These are phyloP conservation scores for Calamus simplicifolius DNA, from an alignment of 176 grass and related monocot genomes.

Conservation along the genomic window DNA sequence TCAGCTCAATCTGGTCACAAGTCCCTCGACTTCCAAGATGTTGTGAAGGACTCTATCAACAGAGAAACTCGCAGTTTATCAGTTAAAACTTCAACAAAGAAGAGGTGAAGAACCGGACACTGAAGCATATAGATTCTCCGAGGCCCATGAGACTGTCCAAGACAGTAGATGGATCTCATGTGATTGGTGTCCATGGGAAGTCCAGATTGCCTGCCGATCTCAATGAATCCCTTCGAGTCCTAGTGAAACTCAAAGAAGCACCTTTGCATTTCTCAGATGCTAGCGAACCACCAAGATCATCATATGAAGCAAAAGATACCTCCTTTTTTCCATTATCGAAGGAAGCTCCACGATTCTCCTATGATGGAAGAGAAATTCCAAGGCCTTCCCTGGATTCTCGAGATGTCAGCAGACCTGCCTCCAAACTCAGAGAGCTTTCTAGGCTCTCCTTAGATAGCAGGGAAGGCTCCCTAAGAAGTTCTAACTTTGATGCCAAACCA, in stretches of 20 bases:
- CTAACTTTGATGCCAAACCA: constrained; percentile 10
- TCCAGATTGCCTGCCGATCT: constrained; percentile 34
- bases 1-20: constrained; percentile 22
- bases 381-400: constrained; percentile 2
- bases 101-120: constrained; percentile 28
- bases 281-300: constrained; percentile 43
- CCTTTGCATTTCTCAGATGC: constrained; percentile 50
- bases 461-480: constrained; percentile 55
- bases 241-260: constrained; percentile 58
- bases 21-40: constrained; percentile 59
- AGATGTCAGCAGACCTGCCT: constrained; percentile 16
- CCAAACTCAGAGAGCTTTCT: constrained; percentile 46
- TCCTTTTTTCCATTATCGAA: constrained; percentile 14
- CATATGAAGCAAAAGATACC: constrained; percentile 40
- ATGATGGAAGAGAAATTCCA: constrained; percentile 44
- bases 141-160: constrained; percentile 31
- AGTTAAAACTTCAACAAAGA: constrained; percentile 41
- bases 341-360: constrained; percentile 50
- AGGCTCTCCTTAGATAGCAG: constrained; percentile 92
- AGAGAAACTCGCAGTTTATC: constrained; percentile 56
- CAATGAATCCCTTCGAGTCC: constrained; percentile 48
- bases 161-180: constrained; percentile 22
- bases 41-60: constrained; percentile 78
- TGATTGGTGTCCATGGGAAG: constrained; percentile 35
- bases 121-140: constrained; percentile 30